phyloP scores from a whole-genome alignment of 1,284 basidiomycete species.

The Tilletia indica region DNA sequence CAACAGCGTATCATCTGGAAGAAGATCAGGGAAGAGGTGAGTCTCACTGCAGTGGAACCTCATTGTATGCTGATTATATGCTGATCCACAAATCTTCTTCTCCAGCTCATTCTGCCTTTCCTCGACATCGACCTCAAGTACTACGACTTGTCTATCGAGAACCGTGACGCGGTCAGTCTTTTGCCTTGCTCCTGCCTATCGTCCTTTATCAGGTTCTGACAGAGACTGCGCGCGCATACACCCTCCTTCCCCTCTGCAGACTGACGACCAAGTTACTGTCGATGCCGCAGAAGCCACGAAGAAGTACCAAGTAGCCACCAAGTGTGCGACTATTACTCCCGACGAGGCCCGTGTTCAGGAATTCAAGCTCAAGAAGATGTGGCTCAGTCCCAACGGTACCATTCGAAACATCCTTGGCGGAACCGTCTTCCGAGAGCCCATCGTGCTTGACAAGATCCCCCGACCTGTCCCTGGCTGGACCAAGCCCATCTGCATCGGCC shows the following conservation, averaged over 20 bases:
- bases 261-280: slow-evolving; percentile 87
- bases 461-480: slow-evolving; percentile 86
- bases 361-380: slow-evolving; percentile 92
- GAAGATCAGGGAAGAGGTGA: slow-evolving; percentile 91
- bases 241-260: slow-evolving; percentile 58
- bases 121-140: slow-evolving; percentile 96
- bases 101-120: slow-evolving; percentile 90
- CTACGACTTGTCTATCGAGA: slow-evolving; percentile 90
- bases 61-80: background rate
- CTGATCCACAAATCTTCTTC: background rate
- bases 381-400: slow-evolving; percentile 53
- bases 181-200: no score
- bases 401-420: slow-evolving; percentile 94
- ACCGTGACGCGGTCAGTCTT: slow-evolving; percentile 67
- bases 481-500: slow-evolving; percentile 93
- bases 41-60: slow-evolving; percentile 35
- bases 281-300: slow-evolving; percentile 80
- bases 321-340: slow-evolving; percentile 95
- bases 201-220: no score
- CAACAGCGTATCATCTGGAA: slow-evolving; percentile 70
- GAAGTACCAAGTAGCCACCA: slow-evolving; percentile 56
- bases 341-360: slow-evolving; percentile 85
- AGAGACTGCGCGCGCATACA: no score
- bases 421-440: slow-evolving; percentile 98
- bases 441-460: slow-evolving; percentile 85